Evolutionary conservation across 495 filamentous ascomycete species (phyloP).

Genomic region (Penicillium coffeae): DNA sequence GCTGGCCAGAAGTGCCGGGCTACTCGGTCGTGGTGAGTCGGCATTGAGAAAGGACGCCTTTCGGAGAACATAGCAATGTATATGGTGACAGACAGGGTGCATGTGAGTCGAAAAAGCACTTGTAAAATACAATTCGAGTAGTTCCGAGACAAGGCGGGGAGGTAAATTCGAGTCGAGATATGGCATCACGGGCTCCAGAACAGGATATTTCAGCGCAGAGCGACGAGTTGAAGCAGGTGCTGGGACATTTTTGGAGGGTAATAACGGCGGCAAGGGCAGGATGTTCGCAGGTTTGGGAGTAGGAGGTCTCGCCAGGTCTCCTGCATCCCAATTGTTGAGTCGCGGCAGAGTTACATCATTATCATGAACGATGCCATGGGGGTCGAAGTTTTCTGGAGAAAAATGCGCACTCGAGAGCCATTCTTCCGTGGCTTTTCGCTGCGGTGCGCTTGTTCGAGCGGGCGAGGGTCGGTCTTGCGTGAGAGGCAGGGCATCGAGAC

Average conservation of each 20-base stretch:
- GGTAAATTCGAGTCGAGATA: conserved; percentile 72
- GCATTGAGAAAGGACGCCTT: conserved; percentile 83
- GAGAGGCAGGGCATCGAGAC: conserved; percentile 31
- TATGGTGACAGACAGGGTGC: conserved; percentile 87
- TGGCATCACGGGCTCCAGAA: conserved; percentile 76
- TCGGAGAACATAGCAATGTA: conserved; percentile 86
- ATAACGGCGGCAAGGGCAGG: conserved; percentile 9
- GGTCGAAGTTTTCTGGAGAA: conserved; percentile 36
- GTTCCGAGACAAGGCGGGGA: conserved; percentile 72
- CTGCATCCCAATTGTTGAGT: conserved; percentile 37
- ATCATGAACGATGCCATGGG: conserved; percentile 23
- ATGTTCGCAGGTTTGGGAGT: conserved; percentile 6
- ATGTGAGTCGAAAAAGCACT: conserved; percentile 80
- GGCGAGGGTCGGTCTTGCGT: conserved; percentile 16
- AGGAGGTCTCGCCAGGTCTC: conserved; percentile 25
- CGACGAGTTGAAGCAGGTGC: conserved; percentile 11
- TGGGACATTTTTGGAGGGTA: conserved; percentile 9
- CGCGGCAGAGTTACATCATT: conserved; percentile 30
- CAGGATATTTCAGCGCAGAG: conserved; percentile 68
- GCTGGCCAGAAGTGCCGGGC: conserved; percentile 82
- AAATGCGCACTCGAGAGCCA: conserved; percentile 40
- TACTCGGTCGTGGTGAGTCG: conserved; percentile 74
- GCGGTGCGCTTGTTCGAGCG: conserved; percentile 14
- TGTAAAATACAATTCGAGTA: conserved; percentile 83
- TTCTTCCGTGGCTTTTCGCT: conserved; percentile 33